Evolutionary conservation across 805 yeast species (phyloP), one percentile per base, ranked within the genome.

Genomic region (Saturnispora mendoncae): DNA sequence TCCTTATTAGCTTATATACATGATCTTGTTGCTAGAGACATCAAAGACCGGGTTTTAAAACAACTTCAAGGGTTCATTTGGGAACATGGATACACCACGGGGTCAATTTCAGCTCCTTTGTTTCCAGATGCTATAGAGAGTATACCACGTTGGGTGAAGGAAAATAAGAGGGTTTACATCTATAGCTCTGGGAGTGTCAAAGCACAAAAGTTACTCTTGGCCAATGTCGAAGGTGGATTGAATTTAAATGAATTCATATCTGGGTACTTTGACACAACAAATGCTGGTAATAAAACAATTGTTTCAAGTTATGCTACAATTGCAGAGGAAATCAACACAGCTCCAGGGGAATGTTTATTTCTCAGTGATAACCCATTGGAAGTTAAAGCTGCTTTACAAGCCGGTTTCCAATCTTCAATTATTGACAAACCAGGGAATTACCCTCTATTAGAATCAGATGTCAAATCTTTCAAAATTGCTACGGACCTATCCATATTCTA

Each of bases 111-210:
- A 50, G 92, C 94, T 0, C 95, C 95, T 0, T 56, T 88, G 4
- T 88, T 76, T 54, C 54, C 50, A 0, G 97, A 88, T 58, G 88
- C 92, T 1, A 68, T 84, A 35, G 61, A 62, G 0, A 71, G 73
- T 33, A 72, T 87, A 39, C 49, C 65, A 38, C 42, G 52, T 3
- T 72, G 78, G 74, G 44, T 52, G 3, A 49, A 48, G 25, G 41
- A 49, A 12, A 62, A 63, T 2, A 28, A 19, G 10, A 17, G 20
- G 4, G 63, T 85, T 0, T 83, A 69, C 54, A 85, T 88, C 15
- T 88, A 88, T 61, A 86, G 96, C 0, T 83, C 94, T 21, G 97
- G 97, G 0, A 80, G 92, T 33, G 76, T 88, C 19, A 73, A 78
- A 45, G 97, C 97, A 0, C 97, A 88, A 52, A 81, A 79, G 51